These are phyloP conservation scores for Xylaria sp. DNA, from an alignment of 2,329 filamentous ascomycete species.

Conservation along the genomic window DNA sequence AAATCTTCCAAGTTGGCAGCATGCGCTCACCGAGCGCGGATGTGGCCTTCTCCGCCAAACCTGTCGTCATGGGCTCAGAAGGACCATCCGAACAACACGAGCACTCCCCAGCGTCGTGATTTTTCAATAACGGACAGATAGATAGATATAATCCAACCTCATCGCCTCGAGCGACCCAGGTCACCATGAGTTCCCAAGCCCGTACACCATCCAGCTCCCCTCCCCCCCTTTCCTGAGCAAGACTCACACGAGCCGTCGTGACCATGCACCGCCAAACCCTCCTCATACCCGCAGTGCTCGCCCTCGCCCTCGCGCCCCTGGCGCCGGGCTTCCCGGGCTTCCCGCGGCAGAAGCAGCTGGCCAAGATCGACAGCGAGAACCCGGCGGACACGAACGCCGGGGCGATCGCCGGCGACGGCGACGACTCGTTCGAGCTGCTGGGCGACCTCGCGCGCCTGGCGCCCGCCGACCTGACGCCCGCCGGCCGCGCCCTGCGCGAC, in stretches of 20 bases:
- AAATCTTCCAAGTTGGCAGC: background rate
- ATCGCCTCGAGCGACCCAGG: background rate
- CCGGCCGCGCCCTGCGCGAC: constrained; percentile 42
- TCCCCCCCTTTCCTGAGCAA: background rate
- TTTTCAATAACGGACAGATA: too few relatives aligned
- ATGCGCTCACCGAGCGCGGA: background rate
- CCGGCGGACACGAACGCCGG: constrained; percentile 17
- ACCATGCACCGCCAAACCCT: background rate
- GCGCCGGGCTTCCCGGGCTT: background rate
- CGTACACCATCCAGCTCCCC: background rate
- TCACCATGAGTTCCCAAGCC: background rate
- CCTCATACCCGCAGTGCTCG: background rate
- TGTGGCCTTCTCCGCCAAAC: background rate
- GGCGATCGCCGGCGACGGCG: constrained; percentile 10
- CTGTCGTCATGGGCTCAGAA: background rate
- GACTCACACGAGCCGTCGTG: background rate
- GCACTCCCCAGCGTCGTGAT: background rate
- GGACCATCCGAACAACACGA: background rate
- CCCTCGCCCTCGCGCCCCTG: background rate
- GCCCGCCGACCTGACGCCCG: constrained; percentile 37
- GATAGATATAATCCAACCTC: background rate
- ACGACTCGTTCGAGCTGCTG: constrained; percentile 33
- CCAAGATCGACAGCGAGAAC: constrained; percentile 20
- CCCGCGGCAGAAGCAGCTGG: constrained; percentile 13
- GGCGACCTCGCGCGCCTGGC: constrained; percentile 43